These are phyloP conservation scores for Cladophialophora immunda DNA, from an alignment of 2,329 filamentous ascomycete species.

Conservation along the genomic window DNA sequence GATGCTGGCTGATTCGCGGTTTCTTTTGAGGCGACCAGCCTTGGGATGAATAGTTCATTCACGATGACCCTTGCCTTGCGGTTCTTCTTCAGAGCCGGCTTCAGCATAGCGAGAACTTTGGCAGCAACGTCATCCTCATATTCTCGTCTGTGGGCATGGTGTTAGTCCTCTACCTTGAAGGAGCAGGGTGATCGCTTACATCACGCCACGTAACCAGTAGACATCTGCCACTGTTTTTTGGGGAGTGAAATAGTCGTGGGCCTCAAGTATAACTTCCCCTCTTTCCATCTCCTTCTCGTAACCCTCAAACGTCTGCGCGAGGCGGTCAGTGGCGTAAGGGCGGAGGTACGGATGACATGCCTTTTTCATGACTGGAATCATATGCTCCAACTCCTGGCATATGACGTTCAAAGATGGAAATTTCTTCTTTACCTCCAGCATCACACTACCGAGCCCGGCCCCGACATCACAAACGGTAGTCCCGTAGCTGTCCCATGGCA, in stretches of 20 bases:
- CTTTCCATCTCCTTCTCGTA: not conserved
- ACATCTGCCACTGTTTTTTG: constrained; percentile 8
- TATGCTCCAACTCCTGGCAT: constrained; percentile 13
- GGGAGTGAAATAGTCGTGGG: constrained; percentile 13
- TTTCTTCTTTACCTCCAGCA: constrained; percentile 17
- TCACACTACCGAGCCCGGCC: constrained; percentile 8
- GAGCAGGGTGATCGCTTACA: no score
- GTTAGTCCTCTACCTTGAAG: no score
- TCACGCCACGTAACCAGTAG: constrained; percentile 17
- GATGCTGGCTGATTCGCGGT: not conserved
- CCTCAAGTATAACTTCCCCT: constrained; percentile 3
- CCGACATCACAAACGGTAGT: constrained; percentile 13
- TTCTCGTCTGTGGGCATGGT: no score
- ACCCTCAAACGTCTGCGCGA: no score
- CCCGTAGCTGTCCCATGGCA: constrained; percentile 18
- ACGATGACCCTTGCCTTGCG: no score
- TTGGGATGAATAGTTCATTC: no score
- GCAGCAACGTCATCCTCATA: no score
- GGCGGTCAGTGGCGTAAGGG: no score
- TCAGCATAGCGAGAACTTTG: no score
- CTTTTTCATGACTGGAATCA: constrained; percentile 13
- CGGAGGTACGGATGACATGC: no score
- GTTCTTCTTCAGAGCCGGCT: no score
- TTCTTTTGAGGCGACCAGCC: no score
- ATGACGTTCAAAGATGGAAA: constrained; percentile 10